These are phyloP conservation scores for Claviceps africana DNA, from an alignment of 2,329 filamentous ascomycete genomes.

Conservation along the genomic window DNA sequence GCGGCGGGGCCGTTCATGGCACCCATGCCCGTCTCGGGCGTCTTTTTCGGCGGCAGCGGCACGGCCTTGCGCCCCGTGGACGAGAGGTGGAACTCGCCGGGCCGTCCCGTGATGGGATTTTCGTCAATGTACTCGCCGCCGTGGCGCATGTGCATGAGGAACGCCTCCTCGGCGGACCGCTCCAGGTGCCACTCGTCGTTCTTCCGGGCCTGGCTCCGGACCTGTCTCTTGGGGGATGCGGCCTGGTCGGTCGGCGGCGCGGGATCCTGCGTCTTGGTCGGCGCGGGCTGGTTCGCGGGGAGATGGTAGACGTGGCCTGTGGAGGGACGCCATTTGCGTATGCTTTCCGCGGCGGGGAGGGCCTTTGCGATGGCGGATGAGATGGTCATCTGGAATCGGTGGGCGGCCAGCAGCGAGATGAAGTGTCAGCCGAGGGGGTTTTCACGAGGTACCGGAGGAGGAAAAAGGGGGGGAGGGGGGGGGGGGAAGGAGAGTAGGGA, in stretches of 20 bases:
- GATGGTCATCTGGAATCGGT: conserved; percentile 35
- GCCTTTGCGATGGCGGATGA: conserved; percentile 40
- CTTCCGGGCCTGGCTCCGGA: conserved; percentile 16
- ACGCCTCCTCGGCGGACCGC: conserved; percentile 42
- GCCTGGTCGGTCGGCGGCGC: conserved; percentile 16
- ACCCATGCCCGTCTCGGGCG: conserved; percentile 18
- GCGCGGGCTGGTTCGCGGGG: conserved; percentile 15
- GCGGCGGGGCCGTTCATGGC: conserved; percentile 22
- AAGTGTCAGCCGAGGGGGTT: too few species aligned
- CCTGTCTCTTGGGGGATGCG: conserved; percentile 17
- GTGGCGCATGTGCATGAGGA: conserved; percentile 41
- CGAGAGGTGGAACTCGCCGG: conserved; percentile 50
- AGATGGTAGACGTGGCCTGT: conserved; percentile 37
- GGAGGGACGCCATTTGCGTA: conserved; percentile 41
- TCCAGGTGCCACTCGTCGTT: conserved; percentile 27
- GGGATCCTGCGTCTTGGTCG: conserved; percentile 24
- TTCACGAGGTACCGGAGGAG: background rate
- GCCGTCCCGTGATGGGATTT: conserved; percentile 52
- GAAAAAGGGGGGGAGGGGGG: too few species aligned
- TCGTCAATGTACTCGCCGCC: conserved; percentile 54
- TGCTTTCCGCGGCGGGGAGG: conserved; percentile 34
- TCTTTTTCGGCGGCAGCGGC: conserved; percentile 19
- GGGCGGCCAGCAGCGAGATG: too few species aligned
- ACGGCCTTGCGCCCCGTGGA: conserved; percentile 42
- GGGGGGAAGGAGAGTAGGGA: too few species aligned